A percentile compares a stretch with the other conserved stretches of the same genome.
Conservation (phyloP, 495 filamentous ascomycete genomes). For the Evansstolkia leycettana region DNA sequence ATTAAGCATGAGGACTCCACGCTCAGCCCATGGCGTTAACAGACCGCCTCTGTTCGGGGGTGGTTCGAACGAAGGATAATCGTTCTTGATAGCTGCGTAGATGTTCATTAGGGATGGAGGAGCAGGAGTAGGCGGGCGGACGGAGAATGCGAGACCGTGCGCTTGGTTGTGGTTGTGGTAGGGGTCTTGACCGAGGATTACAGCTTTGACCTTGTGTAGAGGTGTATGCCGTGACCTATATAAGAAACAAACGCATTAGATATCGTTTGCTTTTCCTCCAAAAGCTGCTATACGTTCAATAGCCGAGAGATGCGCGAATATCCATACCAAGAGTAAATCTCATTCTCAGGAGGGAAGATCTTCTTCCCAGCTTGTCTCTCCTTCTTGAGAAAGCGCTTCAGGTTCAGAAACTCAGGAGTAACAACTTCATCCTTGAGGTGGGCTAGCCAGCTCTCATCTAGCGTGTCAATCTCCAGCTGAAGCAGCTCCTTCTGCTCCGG, state of each 20-base stretch:
- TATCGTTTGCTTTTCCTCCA: too few relatives aligned
- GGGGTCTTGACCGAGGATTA: slow-evolving; percentile 91
- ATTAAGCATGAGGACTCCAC: slow-evolving; percentile 84
- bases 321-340: slow-evolving; percentile 87
- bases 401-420: slow-evolving; percentile 62
- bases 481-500: slow-evolving; percentile 72
- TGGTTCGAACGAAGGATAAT: slow-evolving; percentile 67
- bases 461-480: slow-evolving; percentile 77
- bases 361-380: slow-evolving; percentile 63
- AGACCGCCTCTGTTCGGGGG: slow-evolving; percentile 70
- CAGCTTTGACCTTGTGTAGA: slow-evolving; percentile 70
- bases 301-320: not conserved
- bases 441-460: slow-evolving; percentile 83
- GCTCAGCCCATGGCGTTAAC: slow-evolving; percentile 84
- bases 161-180: slow-evolving; percentile 96
- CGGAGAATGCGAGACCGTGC: slow-evolving; percentile 89
- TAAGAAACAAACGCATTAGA: not conserved
- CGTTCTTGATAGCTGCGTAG: slow-evolving; percentile 70
- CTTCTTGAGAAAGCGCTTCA: slow-evolving; percentile 77
- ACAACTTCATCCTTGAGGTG: slow-evolving; percentile 74
- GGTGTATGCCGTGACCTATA: slow-evolving; percentile 82
- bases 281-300: not conserved
- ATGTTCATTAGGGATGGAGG: slow-evolving; percentile 87
- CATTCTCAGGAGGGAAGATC: slow-evolving; percentile 72
- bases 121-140: slow-evolving; percentile 74